Evolutionary conservation across 2,329 filamentous ascomycete species (phyloP).

Genomic region (Gnomoniopsis sp.): DNA sequence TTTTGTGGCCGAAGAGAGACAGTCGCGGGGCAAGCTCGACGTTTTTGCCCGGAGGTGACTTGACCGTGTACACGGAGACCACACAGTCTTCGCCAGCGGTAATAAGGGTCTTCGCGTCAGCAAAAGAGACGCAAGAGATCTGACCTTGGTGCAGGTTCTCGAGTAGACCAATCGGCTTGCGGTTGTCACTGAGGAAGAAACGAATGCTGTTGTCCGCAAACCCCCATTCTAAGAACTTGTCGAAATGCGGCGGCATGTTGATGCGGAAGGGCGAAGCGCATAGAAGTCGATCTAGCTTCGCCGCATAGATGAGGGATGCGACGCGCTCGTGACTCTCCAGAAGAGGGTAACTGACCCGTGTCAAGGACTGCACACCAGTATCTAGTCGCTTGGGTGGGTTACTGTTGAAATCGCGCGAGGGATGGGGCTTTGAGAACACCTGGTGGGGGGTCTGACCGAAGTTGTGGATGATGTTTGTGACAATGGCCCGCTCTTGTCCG

Average conservation of each 20-base stretch:
- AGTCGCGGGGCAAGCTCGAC: slow-evolving; percentile 77
- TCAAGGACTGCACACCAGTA: slow-evolving; percentile 70
- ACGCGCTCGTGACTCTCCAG: slow-evolving; percentile 76
- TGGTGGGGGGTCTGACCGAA: slow-evolving; percentile 98
- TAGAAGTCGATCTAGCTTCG: slow-evolving; percentile 77
- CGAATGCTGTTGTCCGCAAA: slow-evolving; percentile 90
- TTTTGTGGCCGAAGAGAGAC: slow-evolving; percentile 87
- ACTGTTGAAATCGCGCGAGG: slow-evolving; percentile 65
- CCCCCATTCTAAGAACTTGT: slow-evolving; percentile 94
- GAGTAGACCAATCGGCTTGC: slow-evolving; percentile 77
- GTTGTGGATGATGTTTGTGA: slow-evolving; percentile 96
- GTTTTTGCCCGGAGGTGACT: slow-evolving; percentile 58
- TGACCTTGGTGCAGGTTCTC: slow-evolving; percentile 93
- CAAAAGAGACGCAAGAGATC: slow-evolving; percentile 77
- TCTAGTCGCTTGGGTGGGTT: slow-evolving; percentile 71
- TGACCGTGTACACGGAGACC: slow-evolving; percentile 76
- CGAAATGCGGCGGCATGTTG: slow-evolving; percentile 80
- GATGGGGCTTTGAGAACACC: slow-evolving; percentile 80
- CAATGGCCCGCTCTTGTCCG: slow-evolving; percentile 83
- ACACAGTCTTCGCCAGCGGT: slow-evolving; percentile 93
- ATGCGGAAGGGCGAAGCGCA: slow-evolving; percentile 81
- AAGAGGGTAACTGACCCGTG: slow-evolving; percentile 73
- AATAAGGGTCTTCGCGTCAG: slow-evolving; percentile 85
- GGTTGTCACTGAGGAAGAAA: slow-evolving; percentile 82
- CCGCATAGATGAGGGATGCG: slow-evolving; percentile 71